A percentile compares a stretch with the other conserved stretches of the same genome.
These are phyloP conservation scores for Phytophthora citricola DNA, from an alignment of 352 stramenopile species.

Conservation along the genomic window DNA sequence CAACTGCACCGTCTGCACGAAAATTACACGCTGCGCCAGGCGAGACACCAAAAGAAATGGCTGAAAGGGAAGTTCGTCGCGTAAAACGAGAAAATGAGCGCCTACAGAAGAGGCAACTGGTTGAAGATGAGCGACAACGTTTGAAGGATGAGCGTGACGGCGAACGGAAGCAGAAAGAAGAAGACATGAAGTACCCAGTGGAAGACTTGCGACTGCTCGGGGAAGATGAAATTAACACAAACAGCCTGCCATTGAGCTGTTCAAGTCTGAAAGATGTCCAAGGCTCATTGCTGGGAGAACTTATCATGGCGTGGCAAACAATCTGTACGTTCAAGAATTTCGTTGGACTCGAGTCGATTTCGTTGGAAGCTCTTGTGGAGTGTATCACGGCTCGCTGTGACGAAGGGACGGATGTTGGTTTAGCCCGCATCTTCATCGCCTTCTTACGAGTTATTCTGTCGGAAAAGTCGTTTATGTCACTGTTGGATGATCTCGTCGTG, in stretches of 20 bases:
- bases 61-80: slow-evolving; percentile 66
- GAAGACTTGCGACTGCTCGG: slow-evolving; percentile 73
- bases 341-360: slow-evolving; percentile 63
- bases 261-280: slow-evolving; percentile 59
- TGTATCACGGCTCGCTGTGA: slow-evolving; percentile 57
- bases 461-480: slow-evolving; percentile 83
- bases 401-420: slow-evolving; percentile 50
- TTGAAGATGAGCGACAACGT: slow-evolving; percentile 56
- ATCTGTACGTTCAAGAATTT: slow-evolving; percentile 82
- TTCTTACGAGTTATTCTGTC: slow-evolving; percentile 75
- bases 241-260: slow-evolving; percentile 44
- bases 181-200: slow-evolving; percentile 71
- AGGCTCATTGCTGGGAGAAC: slow-evolving; percentile 67
- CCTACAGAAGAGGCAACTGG: slow-evolving; percentile 46
- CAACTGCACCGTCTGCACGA: slow-evolving; percentile 79
- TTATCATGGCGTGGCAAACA: slow-evolving; percentile 84
- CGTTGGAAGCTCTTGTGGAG: slow-evolving; percentile 64
- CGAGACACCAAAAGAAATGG: slow-evolving; percentile 61
- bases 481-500: slow-evolving; percentile 78
- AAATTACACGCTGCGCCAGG: slow-evolving; percentile 64
- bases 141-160: slow-evolving; percentile 66
- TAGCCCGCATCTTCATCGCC: slow-evolving; percentile 76
- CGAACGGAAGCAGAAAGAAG: slow-evolving; percentile 65
- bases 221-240: slow-evolving; percentile 38
- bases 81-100: slow-evolving; percentile 69